Evolutionary conservation across 148 eudicot species (phyloP), one percentile per base, ranked within the genome.

Genomic region (Amaranthus palmeri): DNA sequence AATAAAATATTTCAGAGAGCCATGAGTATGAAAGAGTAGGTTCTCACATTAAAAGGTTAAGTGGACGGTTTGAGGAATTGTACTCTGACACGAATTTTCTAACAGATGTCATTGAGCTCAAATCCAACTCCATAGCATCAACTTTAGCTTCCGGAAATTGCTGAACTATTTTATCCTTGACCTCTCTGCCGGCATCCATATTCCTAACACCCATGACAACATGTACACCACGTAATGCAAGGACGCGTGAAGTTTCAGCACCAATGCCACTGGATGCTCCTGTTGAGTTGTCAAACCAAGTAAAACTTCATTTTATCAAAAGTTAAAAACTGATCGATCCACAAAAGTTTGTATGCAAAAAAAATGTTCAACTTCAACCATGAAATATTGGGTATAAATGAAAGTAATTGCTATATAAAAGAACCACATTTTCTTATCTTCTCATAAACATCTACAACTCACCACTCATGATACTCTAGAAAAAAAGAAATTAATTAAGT

Each of bases 221-320:
- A 81, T 90, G 89, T 52, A 85, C 97, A 70, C 97, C 97, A n/a
- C 91, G 96, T 69, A 88, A 70, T 41, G 97, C 97, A 74, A 91
- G 97, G 51, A 91, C 92, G 45, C 97, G 89, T 3, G 97, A 78
- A 47, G 97, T 91, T 83, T 89, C 97, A 7, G 85, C 75, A 8
- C 97, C 97, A 79, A 91, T 91, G 42, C 97, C 97, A 71, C 95
- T 89, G 43, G 97, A 89, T 59, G 92, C 97, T 76, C 97, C 97
- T 89, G 84, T 53, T 64, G 41, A 72, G 53, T 54, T 72, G 17
- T 67, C 56, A 44, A 11, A 56, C 50, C 51, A 51, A 61, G 65
- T 61, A 43, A 69, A 64, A 56, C 54, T 18, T 66, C 18, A 67
- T 50, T n/a, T n/a, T n/a, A n/a, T 36, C 65, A 53, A 3, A 25